Base-by-base conservation (phyloP, 208 protist species). In the Phytomonas serpens region DNA sequence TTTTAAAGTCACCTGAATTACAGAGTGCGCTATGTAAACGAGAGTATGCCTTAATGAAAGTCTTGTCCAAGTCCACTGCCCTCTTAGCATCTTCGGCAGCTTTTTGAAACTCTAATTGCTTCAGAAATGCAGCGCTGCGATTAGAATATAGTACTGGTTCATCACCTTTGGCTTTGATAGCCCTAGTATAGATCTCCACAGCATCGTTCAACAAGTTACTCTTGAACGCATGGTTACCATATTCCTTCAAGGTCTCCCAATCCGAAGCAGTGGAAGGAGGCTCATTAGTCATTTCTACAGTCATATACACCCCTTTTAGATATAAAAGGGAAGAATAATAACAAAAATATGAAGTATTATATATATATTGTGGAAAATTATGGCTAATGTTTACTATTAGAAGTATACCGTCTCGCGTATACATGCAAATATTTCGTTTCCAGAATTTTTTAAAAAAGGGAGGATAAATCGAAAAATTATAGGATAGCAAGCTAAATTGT, bases 121-220 rank as follows among this genome's bases (percentile, higher is more conserved):
- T 80, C 32, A 93, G 74, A 77, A 94, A 93, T 65, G 84, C 87
- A 40, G 96, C 95, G 52, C 88, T 94, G 67, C 97, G 85, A 80
- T 98, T 98, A 51, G 88, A 96, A 77, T 93, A 97, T 23, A 98
- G 78, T 27, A 97, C 86, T 32, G 97, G 78, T 77, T 87, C 78
- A 19, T 71, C 51, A 27, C 73, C 67, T 14, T 88, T 84, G 0
- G 73, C 69, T 29, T 87, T 77, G 73, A 98, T 95, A 14, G 92
- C 97, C 37, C 86, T 72, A 34, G 80, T 90, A 71, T 98, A 98
- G 31, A 83, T 75, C 27, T 82, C 64, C 36, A 98, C 77, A 5
- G 97, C 96, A 61, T 90, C 79, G 37, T 82, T 36, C 47, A 88
- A 97, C 10, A 81, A 66, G 23, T 86, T 86, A 32, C 71, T 77